Conservation (phyloP, 768 basidiomycete species). For the Leccinum ochraceum region DNA sequence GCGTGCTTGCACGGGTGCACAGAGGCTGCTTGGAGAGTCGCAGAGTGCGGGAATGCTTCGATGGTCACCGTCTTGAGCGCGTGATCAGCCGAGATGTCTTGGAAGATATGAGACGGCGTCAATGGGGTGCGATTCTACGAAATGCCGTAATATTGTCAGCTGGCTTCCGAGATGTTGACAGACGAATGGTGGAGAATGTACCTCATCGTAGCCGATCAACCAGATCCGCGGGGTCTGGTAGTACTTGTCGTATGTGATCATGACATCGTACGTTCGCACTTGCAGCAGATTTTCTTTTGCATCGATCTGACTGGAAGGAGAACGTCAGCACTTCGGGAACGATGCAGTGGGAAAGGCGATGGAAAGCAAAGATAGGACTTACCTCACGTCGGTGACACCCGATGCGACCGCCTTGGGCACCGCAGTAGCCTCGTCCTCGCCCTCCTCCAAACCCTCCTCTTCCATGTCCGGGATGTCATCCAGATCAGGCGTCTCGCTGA, state of each 20-base stretch:
- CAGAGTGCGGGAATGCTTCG: conserved; percentile 95
- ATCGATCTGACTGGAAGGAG: conserved; percentile 52
- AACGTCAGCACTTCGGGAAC: conserved; percentile 2
- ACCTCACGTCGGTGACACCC: conserved; percentile 51
- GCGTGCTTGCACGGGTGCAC: conserved; percentile 99
- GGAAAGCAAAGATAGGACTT: conserved; percentile 19
- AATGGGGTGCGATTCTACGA: conserved; percentile 83
- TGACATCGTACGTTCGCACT: conserved; percentile 98
- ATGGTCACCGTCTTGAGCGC: conserved; percentile 99
- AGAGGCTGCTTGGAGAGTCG: conserved; percentile 81
- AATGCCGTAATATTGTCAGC: conserved; percentile 2
- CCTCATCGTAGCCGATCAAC: conserved; percentile 98
- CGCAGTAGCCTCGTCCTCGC: conserved; percentile 83
- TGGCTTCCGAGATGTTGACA: conserved; percentile 1
- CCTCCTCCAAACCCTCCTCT: conserved; percentile 87
- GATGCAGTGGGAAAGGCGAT: background rate
- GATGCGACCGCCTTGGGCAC: conserved; percentile 47
- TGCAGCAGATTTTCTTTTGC: conserved; percentile 85
- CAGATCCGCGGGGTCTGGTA: conserved; percentile 99
- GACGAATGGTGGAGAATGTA: conserved; percentile 30
- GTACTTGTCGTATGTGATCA: conserved; percentile 99
- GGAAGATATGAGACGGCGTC: conserved; percentile 89
- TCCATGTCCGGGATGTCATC: conserved; percentile 99
- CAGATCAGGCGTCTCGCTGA: conserved; percentile 78
- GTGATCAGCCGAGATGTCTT: conserved; percentile 96